Evolutionary conservation across 257 asterid species (phyloP).

Genomic region (Solanum medicagineum): DNA sequence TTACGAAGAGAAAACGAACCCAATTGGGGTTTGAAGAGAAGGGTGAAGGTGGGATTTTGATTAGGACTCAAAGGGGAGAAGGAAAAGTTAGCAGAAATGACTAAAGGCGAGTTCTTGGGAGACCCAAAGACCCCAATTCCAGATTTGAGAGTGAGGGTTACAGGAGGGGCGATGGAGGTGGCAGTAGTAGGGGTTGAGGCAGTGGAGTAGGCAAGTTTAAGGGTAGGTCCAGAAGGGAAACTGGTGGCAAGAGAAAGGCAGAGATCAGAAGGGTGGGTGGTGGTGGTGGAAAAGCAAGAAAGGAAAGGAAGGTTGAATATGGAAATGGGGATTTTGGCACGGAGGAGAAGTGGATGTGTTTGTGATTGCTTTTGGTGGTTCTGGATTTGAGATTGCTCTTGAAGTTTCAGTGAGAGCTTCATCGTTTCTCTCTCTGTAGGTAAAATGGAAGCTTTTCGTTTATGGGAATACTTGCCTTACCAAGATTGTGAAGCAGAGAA

Average conservation of each 20-base stretch:
- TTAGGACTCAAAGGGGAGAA: constrained; percentile 42
- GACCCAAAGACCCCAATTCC: constrained; percentile 86
- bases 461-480: neutral
- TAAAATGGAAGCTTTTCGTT: neutral
- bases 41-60: constrained; percentile 59
- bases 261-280: constrained; percentile 69
- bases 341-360: constrained; percentile 43
- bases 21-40: constrained; percentile 54
- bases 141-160: constrained; percentile 58
- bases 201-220: constrained; percentile 63
- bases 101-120: constrained; percentile 61
- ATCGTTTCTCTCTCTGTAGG: constrained; percentile 8
- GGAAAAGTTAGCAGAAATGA: constrained; percentile 65
- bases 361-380: constrained; percentile 16
- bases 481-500: neutral
- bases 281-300: constrained; percentile 76
- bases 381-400: constrained; percentile 16
- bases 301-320: constrained; percentile 70
- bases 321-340: constrained; percentile 72
- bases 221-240: constrained; percentile 57
- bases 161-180: constrained; percentile 22
- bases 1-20: constrained; percentile 75
- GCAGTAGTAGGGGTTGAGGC: constrained; percentile 11
- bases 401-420: constrained; percentile 67
- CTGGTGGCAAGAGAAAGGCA: constrained; percentile 72